phyloP scores from a whole-genome alignment of 495 filamentous ascomycete species.

The Parachaetomium inaequale region DNA sequence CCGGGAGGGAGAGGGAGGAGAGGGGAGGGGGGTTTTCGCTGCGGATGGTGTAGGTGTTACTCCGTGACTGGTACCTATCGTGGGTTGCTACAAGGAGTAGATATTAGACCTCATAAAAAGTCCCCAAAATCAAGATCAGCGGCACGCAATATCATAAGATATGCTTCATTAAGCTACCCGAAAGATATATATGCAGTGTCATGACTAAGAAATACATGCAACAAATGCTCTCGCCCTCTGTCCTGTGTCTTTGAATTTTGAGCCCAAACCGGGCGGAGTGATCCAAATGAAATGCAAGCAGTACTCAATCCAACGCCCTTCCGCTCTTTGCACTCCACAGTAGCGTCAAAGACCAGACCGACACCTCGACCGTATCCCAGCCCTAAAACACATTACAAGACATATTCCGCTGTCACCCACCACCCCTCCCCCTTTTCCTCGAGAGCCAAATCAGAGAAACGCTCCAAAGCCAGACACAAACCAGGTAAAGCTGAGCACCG shows the following conservation, averaged over 20 bases:
- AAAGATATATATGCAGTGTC: constrained; percentile 33
- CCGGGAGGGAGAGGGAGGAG: constrained; percentile 67
- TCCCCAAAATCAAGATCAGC: background rate
- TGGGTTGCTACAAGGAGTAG: too few species aligned
- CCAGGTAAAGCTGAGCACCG: constrained; percentile 82
- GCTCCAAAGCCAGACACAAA: constrained; percentile 67
- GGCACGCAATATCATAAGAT: background rate
- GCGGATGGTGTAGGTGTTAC: constrained; percentile 61
- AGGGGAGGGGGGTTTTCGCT: constrained; percentile 78
- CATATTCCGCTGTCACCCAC: constrained; percentile 8
- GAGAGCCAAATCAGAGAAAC: constrained; percentile 38
- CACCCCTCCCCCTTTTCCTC: background rate
- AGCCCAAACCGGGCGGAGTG: background rate
- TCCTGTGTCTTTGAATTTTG: background rate
- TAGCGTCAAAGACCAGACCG: background rate
- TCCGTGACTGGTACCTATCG: too few species aligned
- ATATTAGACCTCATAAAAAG: background rate
- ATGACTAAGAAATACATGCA: constrained; percentile 20
- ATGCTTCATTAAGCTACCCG: constrained; percentile 29
- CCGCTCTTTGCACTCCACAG: constrained; percentile 5
- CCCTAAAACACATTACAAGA: constrained; percentile 15
- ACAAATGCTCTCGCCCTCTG: background rate
- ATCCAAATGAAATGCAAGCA: constrained; percentile 7
- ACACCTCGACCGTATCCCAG: background rate
- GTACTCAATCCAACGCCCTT: constrained; percentile 12